A percentile compares a stretch with the other conserved stretches of the same genome.
Evolutionary conservation across 306 rosid species (phyloP).

Genomic region (Sicyos baderoa): DNA sequence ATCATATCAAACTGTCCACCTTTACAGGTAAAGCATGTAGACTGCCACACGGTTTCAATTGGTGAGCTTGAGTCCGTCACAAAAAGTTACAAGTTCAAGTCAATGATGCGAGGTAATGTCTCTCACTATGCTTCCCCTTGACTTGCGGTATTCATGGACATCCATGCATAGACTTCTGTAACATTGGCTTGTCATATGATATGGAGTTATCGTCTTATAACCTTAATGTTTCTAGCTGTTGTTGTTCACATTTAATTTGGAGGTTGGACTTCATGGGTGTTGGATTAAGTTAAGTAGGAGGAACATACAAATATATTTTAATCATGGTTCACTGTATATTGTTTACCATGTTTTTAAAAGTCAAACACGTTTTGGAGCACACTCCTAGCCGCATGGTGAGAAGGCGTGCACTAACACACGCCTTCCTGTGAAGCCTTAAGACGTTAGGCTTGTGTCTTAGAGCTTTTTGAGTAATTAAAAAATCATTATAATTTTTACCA

Average conservation of each 20-base stretch:
- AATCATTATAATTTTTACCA: no score
- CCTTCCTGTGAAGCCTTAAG: no score
- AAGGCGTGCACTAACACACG: no score
- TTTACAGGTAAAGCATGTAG: constrained; percentile 71
- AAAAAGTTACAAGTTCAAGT: constrained; percentile 62
- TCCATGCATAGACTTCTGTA: constrained; percentile 3
- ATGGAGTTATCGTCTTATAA: not conserved
- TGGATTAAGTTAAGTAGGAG: not conserved
- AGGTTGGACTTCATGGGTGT: not conserved
- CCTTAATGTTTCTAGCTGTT: not conserved
- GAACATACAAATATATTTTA: not conserved
- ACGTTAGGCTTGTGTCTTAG: no score
- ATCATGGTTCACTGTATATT: not conserved
- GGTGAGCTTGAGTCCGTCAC: constrained; percentile 75
- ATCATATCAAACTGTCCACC: not conserved
- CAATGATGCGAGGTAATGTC: constrained; percentile 92
- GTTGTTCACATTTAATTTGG: not conserved
- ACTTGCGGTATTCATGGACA: not conserved
- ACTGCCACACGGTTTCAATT: constrained; percentile 55
- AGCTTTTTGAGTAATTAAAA: no score
- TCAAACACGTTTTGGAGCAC: no score
- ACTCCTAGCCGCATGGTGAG: no score
- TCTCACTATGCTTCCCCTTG: constrained; percentile 20
- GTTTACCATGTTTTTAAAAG: not conserved
- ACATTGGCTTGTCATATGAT: not conserved